A percentile compares a stretch with the other conserved stretches of the same genome.
These are phyloP conservation scores for Exsudoporus floridanus DNA, from an alignment of 1,284 basidiomycete genomes.

Conservation along the genomic window DNA sequence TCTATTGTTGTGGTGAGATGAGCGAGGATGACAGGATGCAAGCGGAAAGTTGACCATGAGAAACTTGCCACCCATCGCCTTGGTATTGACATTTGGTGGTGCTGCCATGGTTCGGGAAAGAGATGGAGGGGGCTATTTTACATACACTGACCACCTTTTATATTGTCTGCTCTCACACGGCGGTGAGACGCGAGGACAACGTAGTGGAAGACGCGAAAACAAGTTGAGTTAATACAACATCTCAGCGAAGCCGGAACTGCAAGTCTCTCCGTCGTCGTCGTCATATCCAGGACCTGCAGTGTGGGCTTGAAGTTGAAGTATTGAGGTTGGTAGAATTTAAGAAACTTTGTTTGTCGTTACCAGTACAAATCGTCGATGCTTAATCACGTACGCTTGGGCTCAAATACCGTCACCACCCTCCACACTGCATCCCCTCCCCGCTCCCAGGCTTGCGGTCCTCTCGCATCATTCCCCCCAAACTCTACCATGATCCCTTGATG, in stretches of 20 bases:
- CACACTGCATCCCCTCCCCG: conserved; percentile 76
- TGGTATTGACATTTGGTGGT: conserved; percentile 45
- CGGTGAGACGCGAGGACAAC: too few relatives aligned
- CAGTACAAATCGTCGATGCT: too few relatives aligned
- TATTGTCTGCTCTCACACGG: not conserved
- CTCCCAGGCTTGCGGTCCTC: conserved; percentile 82
- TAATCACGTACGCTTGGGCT: conserved; percentile 24
- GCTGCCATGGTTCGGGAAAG: conserved; percentile 43
- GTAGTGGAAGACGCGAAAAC: too few relatives aligned
- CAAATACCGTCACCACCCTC: conserved; percentile 71
- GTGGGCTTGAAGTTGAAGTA: too few relatives aligned
- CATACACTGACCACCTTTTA: conserved; percentile 5
- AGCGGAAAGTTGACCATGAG: conserved; percentile 36
- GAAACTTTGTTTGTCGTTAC: too few relatives aligned
- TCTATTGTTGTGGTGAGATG: conserved; percentile 20
- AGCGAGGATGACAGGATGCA: not conserved
- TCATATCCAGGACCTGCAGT: too few relatives aligned
- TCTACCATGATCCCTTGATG: conserved; percentile 78
- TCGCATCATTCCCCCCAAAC: conserved; percentile 73
- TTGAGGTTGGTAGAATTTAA: too few relatives aligned
- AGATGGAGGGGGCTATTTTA: not conserved
- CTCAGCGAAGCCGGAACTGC: too few relatives aligned
- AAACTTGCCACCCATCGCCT: conserved; percentile 45
- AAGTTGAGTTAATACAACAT: too few relatives aligned
- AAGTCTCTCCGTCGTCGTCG: too few relatives aligned